These are phyloP conservation scores for Alternaria ethzedia DNA, from an alignment of 2,329 filamentous ascomycete genomes.

Conservation along the genomic window DNA sequence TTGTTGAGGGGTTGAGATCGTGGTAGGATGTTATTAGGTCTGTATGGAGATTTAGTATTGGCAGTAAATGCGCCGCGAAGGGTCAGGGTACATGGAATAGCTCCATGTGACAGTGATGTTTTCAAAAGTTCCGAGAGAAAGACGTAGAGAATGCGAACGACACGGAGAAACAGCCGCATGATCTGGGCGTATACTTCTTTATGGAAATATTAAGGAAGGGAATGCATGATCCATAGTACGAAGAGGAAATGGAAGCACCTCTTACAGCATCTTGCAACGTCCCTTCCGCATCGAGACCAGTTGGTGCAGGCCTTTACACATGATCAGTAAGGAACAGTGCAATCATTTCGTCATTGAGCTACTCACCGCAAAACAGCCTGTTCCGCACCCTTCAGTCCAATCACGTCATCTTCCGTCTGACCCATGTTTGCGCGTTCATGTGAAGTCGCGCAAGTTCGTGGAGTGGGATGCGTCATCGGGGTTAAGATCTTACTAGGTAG, in stretches of 20 bases:
- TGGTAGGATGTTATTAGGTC: constrained; percentile 71
- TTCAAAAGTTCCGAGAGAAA: too few species aligned
- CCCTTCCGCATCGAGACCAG: constrained; percentile 30
- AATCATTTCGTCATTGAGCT: not conserved
- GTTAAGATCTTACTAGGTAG: constrained; percentile 19
- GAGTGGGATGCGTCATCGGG: constrained; percentile 13
- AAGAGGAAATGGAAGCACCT: constrained; percentile 37
- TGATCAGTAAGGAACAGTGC: not conserved
- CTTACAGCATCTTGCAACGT: constrained; percentile 44
- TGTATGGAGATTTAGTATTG: too few species aligned
- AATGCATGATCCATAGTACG: too few species aligned
- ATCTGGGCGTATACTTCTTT: too few species aligned
- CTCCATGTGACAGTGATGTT: too few species aligned
- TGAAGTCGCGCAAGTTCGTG: constrained; percentile 7
- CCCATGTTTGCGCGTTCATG: constrained; percentile 17
- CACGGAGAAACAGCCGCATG: too few species aligned
- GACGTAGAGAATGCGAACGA: too few species aligned
- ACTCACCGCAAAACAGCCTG: constrained; percentile 28
- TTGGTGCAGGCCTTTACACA: constrained; percentile 36
- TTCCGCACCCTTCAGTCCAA: constrained; percentile 23
- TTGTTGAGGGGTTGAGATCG: constrained; percentile 68
- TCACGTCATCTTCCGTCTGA: constrained; percentile 18
- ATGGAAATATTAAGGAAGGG: too few species aligned
- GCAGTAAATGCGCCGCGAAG: too few species aligned
- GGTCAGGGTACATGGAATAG: too few species aligned